Evolutionary conservation across 768 basidiomycete genomes (phyloP).

Genomic region (Suillus cothurnatus): DNA sequence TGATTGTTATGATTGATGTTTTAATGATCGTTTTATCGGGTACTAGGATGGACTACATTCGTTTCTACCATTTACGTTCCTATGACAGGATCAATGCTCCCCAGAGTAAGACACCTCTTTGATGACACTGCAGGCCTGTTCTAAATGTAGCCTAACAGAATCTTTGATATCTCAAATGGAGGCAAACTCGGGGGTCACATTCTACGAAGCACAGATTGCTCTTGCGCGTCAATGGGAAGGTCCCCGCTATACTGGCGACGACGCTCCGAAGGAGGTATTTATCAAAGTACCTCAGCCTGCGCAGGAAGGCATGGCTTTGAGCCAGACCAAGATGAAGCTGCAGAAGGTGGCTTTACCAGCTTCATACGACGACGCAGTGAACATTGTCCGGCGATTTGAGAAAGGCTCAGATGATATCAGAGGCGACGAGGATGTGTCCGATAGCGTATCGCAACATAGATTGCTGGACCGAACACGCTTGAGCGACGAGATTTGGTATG

Average conservation of each 20-base stretch:
- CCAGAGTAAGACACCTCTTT: constrained; percentile 41
- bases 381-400: constrained; percentile 75
- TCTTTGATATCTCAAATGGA: constrained; percentile 72
- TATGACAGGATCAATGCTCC: constrained; percentile 92
- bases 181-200: constrained; percentile 71
- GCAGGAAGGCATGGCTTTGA: constrained; percentile 47
- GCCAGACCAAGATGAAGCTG: constrained; percentile 53
- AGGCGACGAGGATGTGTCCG: constrained; percentile 66
- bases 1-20: not conserved
- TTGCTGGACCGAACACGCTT: constrained; percentile 63
- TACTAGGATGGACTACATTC: constrained; percentile 76
- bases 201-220: constrained; percentile 86
- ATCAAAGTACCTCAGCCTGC: constrained; percentile 58
- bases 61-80: constrained; percentile 89
- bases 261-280: constrained; percentile 52
- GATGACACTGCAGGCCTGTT: constrained; percentile 12
- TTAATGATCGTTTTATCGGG: not conserved
- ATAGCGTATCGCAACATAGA: constrained; percentile 83
- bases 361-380: constrained; percentile 64
- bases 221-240: constrained; percentile 78
- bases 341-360: constrained; percentile 70
- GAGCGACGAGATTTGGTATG: constrained; percentile 82
- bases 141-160: constrained; percentile 30
- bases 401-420: constrained; percentile 54
- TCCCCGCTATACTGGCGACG: constrained; percentile 37